Conservation (phyloP, 352 stramenopile genomes). For the Discostella stelligera region DNA sequence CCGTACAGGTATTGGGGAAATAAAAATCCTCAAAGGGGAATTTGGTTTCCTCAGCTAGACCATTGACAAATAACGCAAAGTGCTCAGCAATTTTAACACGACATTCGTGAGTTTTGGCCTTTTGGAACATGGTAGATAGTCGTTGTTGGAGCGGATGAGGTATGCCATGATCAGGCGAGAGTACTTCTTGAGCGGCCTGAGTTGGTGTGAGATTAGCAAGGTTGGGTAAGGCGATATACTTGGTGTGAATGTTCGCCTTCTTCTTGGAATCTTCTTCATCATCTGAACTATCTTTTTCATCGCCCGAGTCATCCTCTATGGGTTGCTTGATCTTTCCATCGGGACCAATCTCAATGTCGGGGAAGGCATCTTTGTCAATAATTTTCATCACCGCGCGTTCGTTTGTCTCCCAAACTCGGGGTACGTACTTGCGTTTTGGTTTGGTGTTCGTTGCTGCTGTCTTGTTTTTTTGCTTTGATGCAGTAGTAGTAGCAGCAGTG, state of each 20-base stretch:
- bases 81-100: constrained; percentile 70
- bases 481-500: neutral
- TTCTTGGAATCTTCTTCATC: constrained; percentile 16
- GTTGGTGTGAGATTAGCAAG: constrained; percentile 19
- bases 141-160: constrained; percentile 37
- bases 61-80: constrained; percentile 70
- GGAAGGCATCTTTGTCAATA: constrained; percentile 21
- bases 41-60: constrained; percentile 62
- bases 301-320: constrained; percentile 11
- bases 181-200: constrained; percentile 24
- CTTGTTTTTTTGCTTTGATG: neutral
- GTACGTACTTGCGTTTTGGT: constrained; percentile 23
- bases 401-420: constrained; percentile 40
- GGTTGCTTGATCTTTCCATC: constrained; percentile 11
- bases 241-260: constrained; percentile 6
- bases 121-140: constrained; percentile 59
- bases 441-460: neutral
- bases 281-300: constrained; percentile 24
- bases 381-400: constrained; percentile 36
- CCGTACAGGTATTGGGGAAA: constrained; percentile 66
- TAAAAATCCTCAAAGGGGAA: constrained; percentile 69
- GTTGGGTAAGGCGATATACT: constrained; percentile 34
- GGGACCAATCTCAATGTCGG: constrained; percentile 10
- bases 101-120: constrained; percentile 69
- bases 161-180: constrained; percentile 22